Conservation (phyloP, 2,329 filamentous ascomycete genomes). For the Thielaviopsis populi region DNA sequence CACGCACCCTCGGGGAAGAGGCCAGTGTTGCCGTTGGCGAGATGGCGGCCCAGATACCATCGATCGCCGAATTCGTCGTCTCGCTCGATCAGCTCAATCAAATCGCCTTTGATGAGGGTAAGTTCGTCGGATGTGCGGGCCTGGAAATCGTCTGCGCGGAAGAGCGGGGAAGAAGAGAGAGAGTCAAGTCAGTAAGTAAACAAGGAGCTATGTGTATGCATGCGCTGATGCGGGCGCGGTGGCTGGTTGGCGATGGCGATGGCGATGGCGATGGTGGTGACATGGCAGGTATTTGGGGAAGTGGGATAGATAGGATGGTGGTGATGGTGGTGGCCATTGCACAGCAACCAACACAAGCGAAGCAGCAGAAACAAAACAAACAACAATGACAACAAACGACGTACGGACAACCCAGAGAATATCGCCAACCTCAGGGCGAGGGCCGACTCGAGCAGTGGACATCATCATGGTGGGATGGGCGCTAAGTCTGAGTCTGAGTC, state of each 20-base stretch:
- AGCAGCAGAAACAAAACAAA: not conserved
- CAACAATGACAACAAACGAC: constrained; percentile 23
- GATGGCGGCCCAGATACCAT: constrained; percentile 66
- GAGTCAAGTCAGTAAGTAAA: constrained; percentile 2
- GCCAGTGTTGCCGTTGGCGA: constrained; percentile 57
- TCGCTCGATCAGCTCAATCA: constrained; percentile 67
- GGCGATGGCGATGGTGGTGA: too few species aligned
- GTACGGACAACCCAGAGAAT: constrained; percentile 57
- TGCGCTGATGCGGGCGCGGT: too few species aligned
- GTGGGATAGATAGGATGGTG: constrained; percentile 14
- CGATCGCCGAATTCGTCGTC: constrained; percentile 83
- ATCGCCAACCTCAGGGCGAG: constrained; percentile 45
- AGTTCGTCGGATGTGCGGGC: constrained; percentile 89
- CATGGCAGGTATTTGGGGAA: too few species aligned
- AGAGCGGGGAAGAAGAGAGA: too few species aligned
- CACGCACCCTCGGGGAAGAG: constrained; percentile 67
- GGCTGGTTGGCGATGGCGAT: not conserved
- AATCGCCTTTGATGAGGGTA: constrained; percentile 69
- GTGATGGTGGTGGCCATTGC: not conserved
- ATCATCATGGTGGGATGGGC: constrained; percentile 22
- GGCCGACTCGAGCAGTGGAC: constrained; percentile 27
- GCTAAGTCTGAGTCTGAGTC: not conserved
- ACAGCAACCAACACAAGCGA: too few species aligned
- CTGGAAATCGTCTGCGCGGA: constrained; percentile 63
- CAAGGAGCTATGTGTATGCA: not conserved